These are phyloP conservation scores for bread wheat (Triticum aestivum) DNA, from an alignment of 176 grass and related monocot species.

Conservation along the genomic window IWGSC_CS_RefSeq_v2.1 NC_057799.1:448391708-448392207, in stretches of 20 bases:
- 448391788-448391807: not conserved
- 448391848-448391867: constrained; percentile 10
- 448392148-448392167: constrained; percentile 75
- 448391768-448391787: not conserved
- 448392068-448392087: constrained; percentile 58
- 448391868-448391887: not conserved
- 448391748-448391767: not conserved
- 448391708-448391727: not conserved
- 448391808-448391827: constrained; percentile 15
- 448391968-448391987: constrained; percentile 14
- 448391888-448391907: not conserved
- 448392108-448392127: constrained; percentile 93
- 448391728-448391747: not conserved
- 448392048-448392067: constrained; percentile 71
- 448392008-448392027: not conserved
- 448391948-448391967: constrained; percentile 29
- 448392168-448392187: constrained; percentile 79
- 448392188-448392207: constrained; percentile 91
- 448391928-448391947: constrained; percentile 16
- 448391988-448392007: constrained; percentile 24
- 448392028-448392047: not conserved
- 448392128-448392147: constrained; percentile 78
- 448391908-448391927: not conserved
- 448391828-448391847: not conserved
- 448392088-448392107: constrained; percentile 90